phyloP scores from a whole-genome alignment of 164 flowering plant genomes.

The Nymphaea colorata region DNA sequence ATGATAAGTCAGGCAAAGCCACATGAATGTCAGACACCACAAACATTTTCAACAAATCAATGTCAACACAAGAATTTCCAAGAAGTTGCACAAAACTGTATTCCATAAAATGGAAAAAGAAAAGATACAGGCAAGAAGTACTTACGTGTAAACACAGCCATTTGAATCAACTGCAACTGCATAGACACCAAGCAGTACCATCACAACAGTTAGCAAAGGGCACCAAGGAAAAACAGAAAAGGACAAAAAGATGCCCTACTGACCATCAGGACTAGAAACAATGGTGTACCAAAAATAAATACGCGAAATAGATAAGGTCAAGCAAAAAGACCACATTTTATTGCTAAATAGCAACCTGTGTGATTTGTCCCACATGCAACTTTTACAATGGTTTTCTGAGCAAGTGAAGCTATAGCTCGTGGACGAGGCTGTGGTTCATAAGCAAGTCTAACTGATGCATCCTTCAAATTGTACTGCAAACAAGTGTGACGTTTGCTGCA shows the following conservation, averaged over 20 bases:
- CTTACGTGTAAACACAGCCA: conserved; percentile 95
- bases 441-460: conserved; percentile 85
- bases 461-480: conserved; percentile 91
- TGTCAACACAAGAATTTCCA: no score
- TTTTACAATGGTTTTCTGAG: conserved; percentile 74
- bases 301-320: neutral
- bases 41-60: no score
- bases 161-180: conserved; percentile 89
- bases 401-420: conserved; percentile 64
- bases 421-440: conserved; percentile 96
- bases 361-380: conserved; percentile 98
- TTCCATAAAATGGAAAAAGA: neutral
- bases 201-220: neutral
- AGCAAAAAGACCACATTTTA: neutral
- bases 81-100: no score
- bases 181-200: conserved; percentile 3
- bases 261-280: neutral
- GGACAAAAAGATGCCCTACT: neutral
- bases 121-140: conserved; percentile 1
- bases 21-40: no score
- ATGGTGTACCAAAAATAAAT: neutral
- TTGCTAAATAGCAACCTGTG: conserved; percentile 43
- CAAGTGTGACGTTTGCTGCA: neutral
- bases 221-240: neutral
- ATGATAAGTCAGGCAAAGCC: no score